Conservation (phyloP, 495 filamentous ascomycete species). For the Rhypophila decipiens region DNA sequence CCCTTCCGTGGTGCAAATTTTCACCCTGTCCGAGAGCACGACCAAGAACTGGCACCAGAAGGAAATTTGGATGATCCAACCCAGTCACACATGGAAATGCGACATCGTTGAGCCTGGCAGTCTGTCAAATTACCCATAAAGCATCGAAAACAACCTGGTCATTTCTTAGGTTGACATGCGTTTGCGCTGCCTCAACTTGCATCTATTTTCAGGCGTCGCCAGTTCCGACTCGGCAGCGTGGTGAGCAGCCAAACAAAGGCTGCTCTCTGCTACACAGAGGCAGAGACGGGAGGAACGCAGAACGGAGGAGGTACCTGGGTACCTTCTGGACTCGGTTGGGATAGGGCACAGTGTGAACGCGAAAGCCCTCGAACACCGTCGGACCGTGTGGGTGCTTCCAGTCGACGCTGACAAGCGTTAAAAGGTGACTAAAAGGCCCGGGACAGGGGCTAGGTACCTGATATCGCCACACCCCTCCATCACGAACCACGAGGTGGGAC, state of each 20-base stretch:
- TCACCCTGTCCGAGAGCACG: not conserved
- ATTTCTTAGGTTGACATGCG: not conserved
- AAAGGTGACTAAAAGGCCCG: slow-evolving; percentile 10
- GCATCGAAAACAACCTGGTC: not conserved
- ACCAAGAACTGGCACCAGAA: slow-evolving; percentile 10
- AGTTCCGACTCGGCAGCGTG: slow-evolving; percentile 2
- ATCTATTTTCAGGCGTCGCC: slow-evolving; percentile 9
- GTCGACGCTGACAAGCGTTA: slow-evolving; percentile 8
- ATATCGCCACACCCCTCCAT: slow-evolving; percentile 12
- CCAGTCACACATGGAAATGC: slow-evolving; percentile 2
- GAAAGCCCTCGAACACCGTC: slow-evolving; percentile 1
- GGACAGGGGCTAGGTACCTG: slow-evolving; percentile 1
- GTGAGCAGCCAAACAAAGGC: not conserved
- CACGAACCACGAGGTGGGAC: slow-evolving; percentile 3
- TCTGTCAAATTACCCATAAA: slow-evolving; percentile 15
- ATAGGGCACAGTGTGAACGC: slow-evolving; percentile 6
- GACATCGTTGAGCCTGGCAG: slow-evolving; percentile 1
- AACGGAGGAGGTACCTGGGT: not conserved
- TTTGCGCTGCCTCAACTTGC: slow-evolving; percentile 1
- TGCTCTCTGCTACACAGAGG: not conserved
- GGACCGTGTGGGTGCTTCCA: slow-evolving; percentile 9
- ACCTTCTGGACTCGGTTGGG: not conserved
- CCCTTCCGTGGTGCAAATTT: slow-evolving; percentile 19
- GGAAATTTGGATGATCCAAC: slow-evolving; percentile 13
- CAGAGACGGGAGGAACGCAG: not conserved